A percentile compares a stretch with the other conserved stretches of the same genome.
phyloP scores from a whole-genome alignment of 2,329 filamentous ascomycete species.

The Penicillium sclerotigenum region DNA sequence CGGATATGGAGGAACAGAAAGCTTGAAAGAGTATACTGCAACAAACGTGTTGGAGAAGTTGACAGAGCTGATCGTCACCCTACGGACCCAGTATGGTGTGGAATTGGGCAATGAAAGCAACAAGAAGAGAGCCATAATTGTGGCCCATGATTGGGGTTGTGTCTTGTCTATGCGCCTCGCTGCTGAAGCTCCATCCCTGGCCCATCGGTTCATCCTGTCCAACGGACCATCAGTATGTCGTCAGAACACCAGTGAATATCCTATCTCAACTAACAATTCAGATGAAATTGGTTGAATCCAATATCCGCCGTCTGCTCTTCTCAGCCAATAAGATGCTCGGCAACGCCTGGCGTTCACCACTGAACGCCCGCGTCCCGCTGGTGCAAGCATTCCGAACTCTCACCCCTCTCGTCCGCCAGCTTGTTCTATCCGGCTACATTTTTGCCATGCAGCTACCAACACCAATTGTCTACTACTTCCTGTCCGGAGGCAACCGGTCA shows the following conservation, averaged over 20 bases:
- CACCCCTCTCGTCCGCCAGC: constrained; percentile 49
- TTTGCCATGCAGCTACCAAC: constrained; percentile 54
- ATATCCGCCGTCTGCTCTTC: constrained; percentile 40
- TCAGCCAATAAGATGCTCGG: constrained; percentile 51
- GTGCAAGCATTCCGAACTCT: constrained; percentile 44
- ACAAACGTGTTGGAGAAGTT: constrained; percentile 53
- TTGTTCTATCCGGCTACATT: constrained; percentile 52
- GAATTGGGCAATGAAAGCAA: constrained; percentile 29
- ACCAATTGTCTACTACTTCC: constrained; percentile 44
- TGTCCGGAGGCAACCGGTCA: constrained; percentile 50
- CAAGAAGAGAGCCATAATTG: constrained; percentile 48
- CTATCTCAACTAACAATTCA: constrained; percentile 20
- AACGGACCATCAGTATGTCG: constrained; percentile 54
- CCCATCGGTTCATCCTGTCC: constrained; percentile 55
- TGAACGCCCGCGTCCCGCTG: constrained; percentile 45
- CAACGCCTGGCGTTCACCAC: constrained; percentile 46
- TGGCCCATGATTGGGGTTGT: constrained; percentile 57
- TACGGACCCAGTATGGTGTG: constrained; percentile 48
- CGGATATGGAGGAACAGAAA: constrained; percentile 58
- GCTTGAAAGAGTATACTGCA: constrained; percentile 49
- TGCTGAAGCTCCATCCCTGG: constrained; percentile 55
- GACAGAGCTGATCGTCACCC: constrained; percentile 51
- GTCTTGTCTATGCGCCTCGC: constrained; percentile 54
- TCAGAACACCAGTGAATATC: neutral
- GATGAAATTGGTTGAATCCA: constrained; percentile 44